These are phyloP conservation scores for Zelopaecilomyces penicillatus DNA, from an alignment of 2,329 filamentous ascomycete species.

Conservation along the genomic window DNA sequence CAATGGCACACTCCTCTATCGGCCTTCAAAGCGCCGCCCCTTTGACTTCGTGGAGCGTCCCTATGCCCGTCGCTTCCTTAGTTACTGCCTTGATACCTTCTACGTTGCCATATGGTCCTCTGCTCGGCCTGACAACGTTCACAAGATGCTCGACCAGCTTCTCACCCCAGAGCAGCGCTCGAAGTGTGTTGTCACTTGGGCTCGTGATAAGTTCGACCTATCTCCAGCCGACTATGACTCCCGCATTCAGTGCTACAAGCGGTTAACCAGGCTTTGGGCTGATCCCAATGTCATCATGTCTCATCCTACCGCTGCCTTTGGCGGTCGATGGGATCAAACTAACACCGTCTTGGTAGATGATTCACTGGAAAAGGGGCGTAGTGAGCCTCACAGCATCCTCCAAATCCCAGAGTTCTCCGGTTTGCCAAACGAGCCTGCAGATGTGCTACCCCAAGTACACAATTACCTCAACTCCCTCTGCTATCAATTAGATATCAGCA, in stretches of 20 bases:
- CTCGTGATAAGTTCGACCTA: constrained; percentile 67
- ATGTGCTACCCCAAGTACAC: constrained; percentile 50
- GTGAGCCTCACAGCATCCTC: constrained; percentile 77
- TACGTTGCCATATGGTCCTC: constrained; percentile 87
- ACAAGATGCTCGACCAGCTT: constrained; percentile 56
- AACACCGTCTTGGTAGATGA: constrained; percentile 93
- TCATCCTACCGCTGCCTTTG: constrained; percentile 34
- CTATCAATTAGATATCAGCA: constrained; percentile 51
- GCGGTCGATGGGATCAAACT: constrained; percentile 60
- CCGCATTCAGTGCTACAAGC: constrained; percentile 85
- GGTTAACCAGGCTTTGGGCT: constrained; percentile 64
- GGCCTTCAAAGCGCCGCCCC: constrained; percentile 43
- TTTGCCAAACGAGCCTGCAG: constrained; percentile 27
- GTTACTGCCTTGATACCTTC: constrained; percentile 67
- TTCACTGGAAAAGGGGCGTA: constrained; percentile 66
- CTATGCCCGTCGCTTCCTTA: constrained; percentile 58
- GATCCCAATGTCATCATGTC: constrained; percentile 33
- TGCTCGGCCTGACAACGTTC: constrained; percentile 65
- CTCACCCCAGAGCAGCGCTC: constrained; percentile 45
- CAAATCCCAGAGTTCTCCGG: constrained; percentile 69
- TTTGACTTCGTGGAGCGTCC: constrained; percentile 58
- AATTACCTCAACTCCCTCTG: constrained; percentile 51
- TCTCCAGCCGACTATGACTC: constrained; percentile 52
- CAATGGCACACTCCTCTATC: constrained; percentile 80
- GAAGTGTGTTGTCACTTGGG: constrained; percentile 65